These are phyloP conservation scores for Alternaria ethzedia DNA, from an alignment of 2,329 filamentous ascomycete species.

Conservation along the genomic window DNA sequence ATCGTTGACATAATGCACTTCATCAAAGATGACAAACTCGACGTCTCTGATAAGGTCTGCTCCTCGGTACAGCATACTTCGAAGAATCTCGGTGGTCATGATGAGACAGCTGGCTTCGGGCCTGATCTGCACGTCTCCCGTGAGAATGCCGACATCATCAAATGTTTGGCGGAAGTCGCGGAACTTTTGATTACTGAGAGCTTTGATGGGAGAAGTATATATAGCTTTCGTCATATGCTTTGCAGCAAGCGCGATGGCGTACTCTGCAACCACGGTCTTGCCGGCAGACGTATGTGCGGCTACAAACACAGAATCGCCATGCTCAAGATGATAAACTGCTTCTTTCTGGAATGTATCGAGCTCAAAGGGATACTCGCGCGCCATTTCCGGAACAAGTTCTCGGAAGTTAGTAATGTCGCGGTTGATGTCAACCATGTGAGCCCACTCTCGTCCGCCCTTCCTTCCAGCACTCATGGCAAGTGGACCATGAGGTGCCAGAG, in stretches of 20 bases:
- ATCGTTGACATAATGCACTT: slow-evolving; percentile 99
- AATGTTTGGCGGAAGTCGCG: slow-evolving; percentile 90
- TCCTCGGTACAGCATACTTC: slow-evolving; percentile 97
- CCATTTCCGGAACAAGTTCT: slow-evolving; percentile 95
- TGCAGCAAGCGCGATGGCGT: slow-evolving; percentile 93
- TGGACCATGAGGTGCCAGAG: slow-evolving; percentile 81
- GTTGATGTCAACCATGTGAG: slow-evolving; percentile 97
- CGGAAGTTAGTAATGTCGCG: slow-evolving; percentile 92
- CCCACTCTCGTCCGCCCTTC: slow-evolving; percentile 86
- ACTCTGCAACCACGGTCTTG: slow-evolving; percentile 97
- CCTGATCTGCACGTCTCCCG: slow-evolving; percentile 96
- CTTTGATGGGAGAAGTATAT: slow-evolving; percentile 98
- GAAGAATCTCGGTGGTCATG: slow-evolving; percentile 98
- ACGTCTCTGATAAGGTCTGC: slow-evolving; percentile 96
- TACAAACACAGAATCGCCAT: slow-evolving; percentile 96
- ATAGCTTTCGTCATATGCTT: slow-evolving; percentile 99
- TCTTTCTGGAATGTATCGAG: slow-evolving; percentile 98
- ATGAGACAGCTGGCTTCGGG: slow-evolving; percentile 97
- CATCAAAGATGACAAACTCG: slow-evolving; percentile 98
- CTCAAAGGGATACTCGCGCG: slow-evolving; percentile 94
- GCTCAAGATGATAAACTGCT: slow-evolving; percentile 95
- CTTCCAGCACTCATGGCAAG: slow-evolving; percentile 74
- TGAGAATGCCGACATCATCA: slow-evolving; percentile 95
- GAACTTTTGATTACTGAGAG: slow-evolving; percentile 98
- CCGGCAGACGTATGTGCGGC: slow-evolving; percentile 97